Evolutionary conservation across 257 asterid species (phyloP), one percentile per base, ranked within the genome.

Genomic region (Solanum megistacrolobum): DNA sequence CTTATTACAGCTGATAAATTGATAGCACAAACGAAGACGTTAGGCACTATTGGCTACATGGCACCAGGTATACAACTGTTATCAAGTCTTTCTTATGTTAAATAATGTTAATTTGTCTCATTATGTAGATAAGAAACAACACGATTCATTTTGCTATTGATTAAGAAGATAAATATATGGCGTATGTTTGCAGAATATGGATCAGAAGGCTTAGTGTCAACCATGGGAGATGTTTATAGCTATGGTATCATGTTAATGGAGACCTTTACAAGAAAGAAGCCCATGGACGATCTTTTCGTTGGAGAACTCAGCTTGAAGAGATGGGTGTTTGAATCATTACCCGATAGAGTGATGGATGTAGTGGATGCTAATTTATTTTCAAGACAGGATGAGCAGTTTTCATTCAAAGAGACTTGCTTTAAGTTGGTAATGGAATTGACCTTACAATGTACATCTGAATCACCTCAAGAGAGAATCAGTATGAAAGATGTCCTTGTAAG

Each of bases 221-320:
- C 34, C 35, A 27, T 31, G 71, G 82, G 82, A 36, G 89, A 87
- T 81, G 89, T 87, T 60, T 87, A 87, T 1, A 81, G 89, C 68
- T 82, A 27, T 25, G 89, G 89, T 31, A 65, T 87, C 46, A 20
- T 87, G 27, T 31, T 87, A 34, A 79, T 87, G 83, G 89, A 87
- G 11, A 48, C 68, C 16, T 66, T 87, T 48, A 87, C 89, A 20
- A 43, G 89, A 87, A 87, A 41, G 69, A 74, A 78, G 20, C 87
- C 87, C 9, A 60, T 48, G 43, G 86, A 87, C 71, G 18, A 87
- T 7, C 66, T 87, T 32, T 87, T 87, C 21, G 8, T 34, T 2
- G 89, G 52, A 87, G 65, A 55, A 1, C 25, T 55, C 65, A 55
- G n/a, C 65, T 55, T 55, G 65, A 55, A 55, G 65, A 55, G 32